phyloP scores from a whole-genome alignment of 805 yeast genomes.

The Diddensiella santjacobensis region DNA sequence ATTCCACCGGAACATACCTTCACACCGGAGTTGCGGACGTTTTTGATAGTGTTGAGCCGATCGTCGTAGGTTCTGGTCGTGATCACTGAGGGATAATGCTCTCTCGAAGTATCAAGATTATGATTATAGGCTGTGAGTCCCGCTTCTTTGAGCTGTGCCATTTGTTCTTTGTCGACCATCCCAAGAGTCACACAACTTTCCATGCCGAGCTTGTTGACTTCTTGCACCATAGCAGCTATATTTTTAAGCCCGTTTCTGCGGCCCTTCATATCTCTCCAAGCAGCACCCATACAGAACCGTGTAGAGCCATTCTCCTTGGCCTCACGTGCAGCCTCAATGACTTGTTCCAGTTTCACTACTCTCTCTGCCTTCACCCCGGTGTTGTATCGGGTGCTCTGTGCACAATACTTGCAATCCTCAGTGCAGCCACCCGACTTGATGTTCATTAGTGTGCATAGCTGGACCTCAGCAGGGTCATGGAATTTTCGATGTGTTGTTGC shows the following conservation, averaged over 20 bases:
- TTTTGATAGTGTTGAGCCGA: constrained; percentile 59
- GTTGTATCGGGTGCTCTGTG: constrained; percentile 65
- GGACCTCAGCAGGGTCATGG: constrained; percentile 68
- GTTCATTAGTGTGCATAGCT: constrained; percentile 68
- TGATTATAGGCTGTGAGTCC: constrained; percentile 82
- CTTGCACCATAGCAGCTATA: constrained; percentile 61
- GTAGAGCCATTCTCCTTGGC: constrained; percentile 73
- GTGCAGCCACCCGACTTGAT: constrained; percentile 80
- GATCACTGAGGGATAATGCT: constrained; percentile 69
- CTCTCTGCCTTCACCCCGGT: constrained; percentile 73
- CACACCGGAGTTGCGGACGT: constrained; percentile 60
- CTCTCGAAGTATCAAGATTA: constrained; percentile 75
- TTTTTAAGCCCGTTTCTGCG: constrained; percentile 61
- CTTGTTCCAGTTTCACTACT: constrained; percentile 57
- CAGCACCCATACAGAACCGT: constrained; percentile 81
- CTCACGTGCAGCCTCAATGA: constrained; percentile 55
- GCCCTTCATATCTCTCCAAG: constrained; percentile 84
- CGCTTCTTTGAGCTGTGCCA: constrained; percentile 53
- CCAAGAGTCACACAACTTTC: constrained; percentile 81
- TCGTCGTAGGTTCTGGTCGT: constrained; percentile 70
- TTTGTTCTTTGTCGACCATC: constrained; percentile 68
- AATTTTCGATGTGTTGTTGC: constrained; percentile 62
- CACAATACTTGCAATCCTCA: constrained; percentile 78
- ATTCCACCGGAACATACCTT: constrained; percentile 78
- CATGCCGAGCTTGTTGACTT: constrained; percentile 61